A percentile compares a stretch with the other conserved stretches of the same genome.
These are phyloP conservation scores for Brassica juncea DNA, from an alignment of 345 rosid genomes.

Conservation along the genomic window DNA sequence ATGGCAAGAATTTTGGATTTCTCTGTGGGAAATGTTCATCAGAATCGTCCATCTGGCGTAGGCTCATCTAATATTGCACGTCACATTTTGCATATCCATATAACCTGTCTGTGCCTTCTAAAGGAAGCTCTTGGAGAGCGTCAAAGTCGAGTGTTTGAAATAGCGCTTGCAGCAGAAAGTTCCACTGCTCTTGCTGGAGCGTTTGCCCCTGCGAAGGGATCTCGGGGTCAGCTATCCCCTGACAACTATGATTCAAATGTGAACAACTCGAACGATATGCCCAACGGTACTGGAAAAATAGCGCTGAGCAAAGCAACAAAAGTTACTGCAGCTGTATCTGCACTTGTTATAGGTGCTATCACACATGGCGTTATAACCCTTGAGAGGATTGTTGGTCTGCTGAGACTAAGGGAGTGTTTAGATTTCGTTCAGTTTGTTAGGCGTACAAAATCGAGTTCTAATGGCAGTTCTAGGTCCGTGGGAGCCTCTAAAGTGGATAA, in stretches of 20 bases:
- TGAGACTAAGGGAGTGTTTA: constrained; percentile 81
- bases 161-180: constrained; percentile 94
- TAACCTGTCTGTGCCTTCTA: constrained; percentile 74
- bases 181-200: constrained; percentile 70
- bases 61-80: constrained; percentile 58
- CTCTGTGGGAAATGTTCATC: constrained; percentile 47
- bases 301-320: constrained; percentile 56
- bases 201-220: constrained; percentile 71
- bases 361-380: constrained; percentile 89
- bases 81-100: constrained; percentile 72
- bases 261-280: constrained; percentile 48
- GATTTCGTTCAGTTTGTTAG: constrained; percentile 84
- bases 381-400: constrained; percentile 86
- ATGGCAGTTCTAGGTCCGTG: constrained; percentile 73
- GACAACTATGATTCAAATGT: constrained; percentile 67
- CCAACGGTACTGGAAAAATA: constrained; percentile 50
- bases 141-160: constrained; percentile 90
- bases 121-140: constrained; percentile 98
- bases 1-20: constrained; percentile 77
- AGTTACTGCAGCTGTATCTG: constrained; percentile 79
- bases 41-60: constrained; percentile 51
- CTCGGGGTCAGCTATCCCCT: constrained; percentile 71
- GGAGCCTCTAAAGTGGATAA: constrained; percentile 67
- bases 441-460: constrained; percentile 68
- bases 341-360: constrained; percentile 78